A percentile compares a stretch with the other conserved stretches of the same genome.
These are phyloP conservation scores for Candida stauntonica DNA, from an alignment of 805 yeast genomes.

Conservation along the genomic window DNA sequence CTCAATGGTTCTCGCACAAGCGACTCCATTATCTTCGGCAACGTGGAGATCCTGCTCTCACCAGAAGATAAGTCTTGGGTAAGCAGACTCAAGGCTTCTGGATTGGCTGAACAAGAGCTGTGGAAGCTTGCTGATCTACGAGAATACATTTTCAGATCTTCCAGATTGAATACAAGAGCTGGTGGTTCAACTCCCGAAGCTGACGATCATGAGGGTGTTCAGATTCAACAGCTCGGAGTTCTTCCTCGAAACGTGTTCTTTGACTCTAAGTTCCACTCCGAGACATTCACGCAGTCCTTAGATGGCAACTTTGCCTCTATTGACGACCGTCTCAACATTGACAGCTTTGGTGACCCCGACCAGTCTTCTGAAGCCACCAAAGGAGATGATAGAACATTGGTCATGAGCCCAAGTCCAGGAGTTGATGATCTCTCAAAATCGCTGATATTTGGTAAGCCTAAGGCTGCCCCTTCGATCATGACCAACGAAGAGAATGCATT, in stretches of 20 bases:
- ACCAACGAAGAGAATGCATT: slow-evolving; percentile 38
- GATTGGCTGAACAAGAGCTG: slow-evolving; percentile 63
- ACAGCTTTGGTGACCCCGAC: slow-evolving; percentile 10
- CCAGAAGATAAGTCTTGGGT: slow-evolving; percentile 70
- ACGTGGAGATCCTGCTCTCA: slow-evolving; percentile 49
- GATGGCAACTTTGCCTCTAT: slow-evolving; percentile 11
- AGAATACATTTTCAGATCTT: slow-evolving; percentile 59
- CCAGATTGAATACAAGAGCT: slow-evolving; percentile 34
- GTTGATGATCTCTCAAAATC: slow-evolving; percentile 16
- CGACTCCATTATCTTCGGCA: slow-evolving; percentile 34
- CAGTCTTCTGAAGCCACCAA: slow-evolving; percentile 2
- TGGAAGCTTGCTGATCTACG: slow-evolving; percentile 80
- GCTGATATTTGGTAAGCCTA: slow-evolving; percentile 31
- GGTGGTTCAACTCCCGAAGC: slow-evolving; percentile 26
- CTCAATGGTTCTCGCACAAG: slow-evolving; percentile 10
- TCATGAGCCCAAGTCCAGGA: slow-evolving; percentile 5
- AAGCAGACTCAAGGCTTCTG: slow-evolving; percentile 66
- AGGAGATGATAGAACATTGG: slow-evolving; percentile 13
- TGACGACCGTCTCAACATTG: slow-evolving; percentile 13
- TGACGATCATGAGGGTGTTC: slow-evolving; percentile 19
- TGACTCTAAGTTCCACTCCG: slow-evolving; percentile 31
- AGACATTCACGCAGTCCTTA: slow-evolving; percentile 11
- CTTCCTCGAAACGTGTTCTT: slow-evolving; percentile 51
- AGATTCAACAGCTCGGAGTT: slow-evolving; percentile 32
- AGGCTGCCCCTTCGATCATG: slow-evolving; percentile 36